Conservation (phyloP, 2,329 filamentous ascomycete genomes). For the Fusarium sp. region DNA sequence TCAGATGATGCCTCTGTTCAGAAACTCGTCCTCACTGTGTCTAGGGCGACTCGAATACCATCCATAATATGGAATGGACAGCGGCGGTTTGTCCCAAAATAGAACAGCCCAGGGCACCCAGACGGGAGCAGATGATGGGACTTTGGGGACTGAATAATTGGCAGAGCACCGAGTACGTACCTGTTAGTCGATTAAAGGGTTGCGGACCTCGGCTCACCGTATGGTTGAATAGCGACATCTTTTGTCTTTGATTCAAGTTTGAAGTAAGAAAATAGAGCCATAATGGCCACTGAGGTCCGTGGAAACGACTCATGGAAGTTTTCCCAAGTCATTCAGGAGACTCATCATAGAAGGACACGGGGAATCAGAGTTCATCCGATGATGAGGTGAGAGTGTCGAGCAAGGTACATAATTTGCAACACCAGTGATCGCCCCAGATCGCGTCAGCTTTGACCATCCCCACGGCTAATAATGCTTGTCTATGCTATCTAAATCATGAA, state of each 20-base stretch:
- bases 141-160: slow-evolving; percentile 3
- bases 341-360: background rate
- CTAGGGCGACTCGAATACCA: background rate
- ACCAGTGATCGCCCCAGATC: slow-evolving; percentile 35
- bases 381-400: slow-evolving; percentile 7
- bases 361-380: background rate
- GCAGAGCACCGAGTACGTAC: slow-evolving; percentile 4
- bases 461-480: slow-evolving; percentile 28
- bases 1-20: background rate
- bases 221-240: background rate
- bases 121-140: background rate
- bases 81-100: slow-evolving; percentile 35
- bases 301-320: background rate
- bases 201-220: slow-evolving; percentile 21
- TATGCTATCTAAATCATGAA: slow-evolving; percentile 20
- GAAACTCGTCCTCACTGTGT: background rate
- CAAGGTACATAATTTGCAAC: slow-evolving; percentile 2
- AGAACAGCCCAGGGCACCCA: slow-evolving; percentile 16
- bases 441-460: slow-evolving; percentile 8
- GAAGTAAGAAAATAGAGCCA: background rate
- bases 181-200: slow-evolving; percentile 5
- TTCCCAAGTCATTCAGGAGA: background rate
- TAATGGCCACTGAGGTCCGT: background rate
- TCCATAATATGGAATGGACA: background rate
- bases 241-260: background rate